Conservation (phyloP, 257 asterid genomes). For the Solanum arcanum region DNA sequence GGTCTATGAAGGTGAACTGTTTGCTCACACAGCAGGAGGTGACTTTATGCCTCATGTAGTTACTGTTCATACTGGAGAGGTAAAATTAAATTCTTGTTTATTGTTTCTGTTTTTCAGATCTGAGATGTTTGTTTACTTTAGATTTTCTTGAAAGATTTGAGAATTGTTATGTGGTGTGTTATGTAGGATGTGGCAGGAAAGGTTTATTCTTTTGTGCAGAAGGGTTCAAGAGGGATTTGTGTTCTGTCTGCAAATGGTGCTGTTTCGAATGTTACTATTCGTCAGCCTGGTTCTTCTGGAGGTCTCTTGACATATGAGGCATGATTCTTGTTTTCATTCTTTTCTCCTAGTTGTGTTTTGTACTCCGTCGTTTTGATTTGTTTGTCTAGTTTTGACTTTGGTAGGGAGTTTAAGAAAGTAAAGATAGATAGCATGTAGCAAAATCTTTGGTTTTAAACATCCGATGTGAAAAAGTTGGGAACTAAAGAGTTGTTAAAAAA, state of each 20-base stretch:
- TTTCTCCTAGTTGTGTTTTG: neutral
- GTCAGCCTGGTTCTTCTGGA: conserved; percentile 94
- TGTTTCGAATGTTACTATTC: conserved; percentile 77
- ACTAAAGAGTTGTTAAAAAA: neutral
- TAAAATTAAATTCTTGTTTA: neutral
- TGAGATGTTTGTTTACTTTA: neutral
- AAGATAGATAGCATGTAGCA: neutral
- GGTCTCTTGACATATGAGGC: conserved; percentile 86
- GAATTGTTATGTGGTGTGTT: neutral
- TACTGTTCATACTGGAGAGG: conserved; percentile 84
- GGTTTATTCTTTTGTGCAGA: conserved; percentile 65
- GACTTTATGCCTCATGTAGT: conserved; percentile 85
- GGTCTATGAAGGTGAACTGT: conserved; percentile 59
- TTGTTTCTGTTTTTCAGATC: neutral
- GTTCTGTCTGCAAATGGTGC: conserved; percentile 88
- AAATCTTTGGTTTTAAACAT: neutral
- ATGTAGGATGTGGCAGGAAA: conserved; percentile 89
- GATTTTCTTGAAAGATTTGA: neutral
- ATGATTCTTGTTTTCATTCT: neutral
- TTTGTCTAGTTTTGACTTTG: neutral
- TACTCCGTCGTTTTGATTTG: neutral
- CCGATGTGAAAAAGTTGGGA: neutral
- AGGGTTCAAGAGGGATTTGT: conserved; percentile 73
- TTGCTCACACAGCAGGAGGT: conserved; percentile 76
- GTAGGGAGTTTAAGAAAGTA: neutral